Conservation (phyloP, 2,329 filamentous ascomycete genomes). For the Acrodontium crateriforme region DNA sequence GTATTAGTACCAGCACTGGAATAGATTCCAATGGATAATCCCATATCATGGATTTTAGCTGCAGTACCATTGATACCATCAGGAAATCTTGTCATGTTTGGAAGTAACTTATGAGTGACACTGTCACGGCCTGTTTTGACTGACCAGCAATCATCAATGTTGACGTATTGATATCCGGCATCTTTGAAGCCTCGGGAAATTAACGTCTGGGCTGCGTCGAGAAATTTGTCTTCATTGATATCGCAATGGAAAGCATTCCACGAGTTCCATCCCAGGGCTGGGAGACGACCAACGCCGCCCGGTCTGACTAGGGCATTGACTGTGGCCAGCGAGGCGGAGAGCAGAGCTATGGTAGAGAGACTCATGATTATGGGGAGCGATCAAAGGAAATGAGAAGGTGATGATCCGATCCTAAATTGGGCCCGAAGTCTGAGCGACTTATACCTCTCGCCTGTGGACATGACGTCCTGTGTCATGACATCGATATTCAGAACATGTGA, state of each 20-base stretch:
- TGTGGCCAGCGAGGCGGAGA: no score
- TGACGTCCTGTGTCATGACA: no score
- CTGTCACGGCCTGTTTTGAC: constrained; percentile 39
- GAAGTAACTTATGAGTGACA: constrained; percentile 23
- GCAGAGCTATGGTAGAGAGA: no score
- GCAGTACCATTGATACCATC: constrained; percentile 43
- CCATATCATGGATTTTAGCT: constrained; percentile 39
- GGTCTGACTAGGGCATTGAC: no score
- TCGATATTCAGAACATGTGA: no score
- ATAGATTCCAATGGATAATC: constrained; percentile 52
- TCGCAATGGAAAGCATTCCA: constrained; percentile 37
- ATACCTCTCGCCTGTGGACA: no score
- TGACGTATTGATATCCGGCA: constrained; percentile 44
- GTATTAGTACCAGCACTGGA: constrained; percentile 36
- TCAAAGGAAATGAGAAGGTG: no score
- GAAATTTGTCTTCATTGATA: constrained; percentile 37
- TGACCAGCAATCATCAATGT: constrained; percentile 50
- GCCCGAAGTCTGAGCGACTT: no score
- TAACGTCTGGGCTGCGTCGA: no score
- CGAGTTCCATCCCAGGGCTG: constrained; percentile 25
- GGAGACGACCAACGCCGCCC: constrained; percentile 16
- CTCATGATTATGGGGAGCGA: no score
- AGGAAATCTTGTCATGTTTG: constrained; percentile 38
- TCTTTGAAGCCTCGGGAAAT: constrained; percentile 41
- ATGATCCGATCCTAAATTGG: no score